Base-by-base conservation (phyloP, 1,284 basidiomycete genomes). In the Malassezia brasiliensis region DNA sequence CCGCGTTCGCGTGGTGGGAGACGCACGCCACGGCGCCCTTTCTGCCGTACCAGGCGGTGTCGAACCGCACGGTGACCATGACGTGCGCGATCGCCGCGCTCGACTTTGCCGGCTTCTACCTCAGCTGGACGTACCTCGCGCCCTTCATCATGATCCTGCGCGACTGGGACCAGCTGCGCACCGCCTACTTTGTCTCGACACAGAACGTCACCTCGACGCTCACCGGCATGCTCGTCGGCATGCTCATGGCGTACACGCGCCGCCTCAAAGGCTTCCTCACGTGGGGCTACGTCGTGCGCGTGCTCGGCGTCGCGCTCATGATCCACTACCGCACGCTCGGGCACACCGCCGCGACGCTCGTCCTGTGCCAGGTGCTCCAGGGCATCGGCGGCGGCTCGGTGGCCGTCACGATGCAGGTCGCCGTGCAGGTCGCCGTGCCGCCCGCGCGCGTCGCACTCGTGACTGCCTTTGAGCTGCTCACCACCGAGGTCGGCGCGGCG, bases 331-430 rank as follows among this genome's bases (percentile, higher is more conserved):
- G 82, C 82, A 75, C 85, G 83, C 22, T 82, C 82, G 45, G 83
- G 81, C 47, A 81, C 79, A 52, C 67, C 20, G 75, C 79, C 8
- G 74, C 70, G 17, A 70, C 75, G 54, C 66, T 78, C 49, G 75
- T 78, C 36, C 59, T 74, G 32, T 75, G 72, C 45, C 78, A 88
- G 70, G 76, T 88, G 47, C 77, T 88, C 35, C 85, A 87, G 75
- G 86, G 86, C 50, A 76, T 85, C 14, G 87, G 86, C 12, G 87
- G 86, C 25, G 88, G 87, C 20, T 81, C 88, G 61, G 83, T 86
- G 0, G 80, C 84, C 1, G 79, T 84, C 45, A 77, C 83, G 8
- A 78, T 81, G 5, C 85, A 86, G 72, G 84, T 88, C 53, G 83
- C 82, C 36, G 83, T 86, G 0, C 88, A 90, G 74, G 86, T 85